Conservation (phyloP, 192 early-diverging fungal genomes). For the Endogone sp. region DNA sequence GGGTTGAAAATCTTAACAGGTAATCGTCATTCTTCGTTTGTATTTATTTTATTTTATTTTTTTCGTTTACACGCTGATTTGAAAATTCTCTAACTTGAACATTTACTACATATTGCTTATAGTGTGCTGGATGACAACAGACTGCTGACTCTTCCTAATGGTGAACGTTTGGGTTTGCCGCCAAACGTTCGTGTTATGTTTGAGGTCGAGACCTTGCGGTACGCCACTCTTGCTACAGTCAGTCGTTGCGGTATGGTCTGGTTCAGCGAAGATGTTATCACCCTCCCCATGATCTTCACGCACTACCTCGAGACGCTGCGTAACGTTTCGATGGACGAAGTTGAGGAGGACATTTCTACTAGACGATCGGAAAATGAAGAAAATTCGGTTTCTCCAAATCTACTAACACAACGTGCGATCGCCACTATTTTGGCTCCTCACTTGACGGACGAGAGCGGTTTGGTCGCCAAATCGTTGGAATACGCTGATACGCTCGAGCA, state of each 20-base stretch:
- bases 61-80: neutral
- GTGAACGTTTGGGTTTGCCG: constrained; percentile 93
- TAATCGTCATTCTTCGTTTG: constrained; percentile 2
- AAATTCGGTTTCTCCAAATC: constrained; percentile 41
- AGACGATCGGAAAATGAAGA: constrained; percentile 40
- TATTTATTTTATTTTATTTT: constrained; percentile 5
- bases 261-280: constrained; percentile 93
- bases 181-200: constrained; percentile 98
- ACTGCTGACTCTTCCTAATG: constrained; percentile 95
- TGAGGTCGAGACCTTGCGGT: constrained; percentile 97
- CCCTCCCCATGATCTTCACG: constrained; percentile 68
- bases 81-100: neutral
- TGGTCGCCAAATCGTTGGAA: constrained; percentile 70
- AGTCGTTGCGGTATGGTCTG: constrained; percentile 99
- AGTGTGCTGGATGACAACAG: constrained; percentile 98
- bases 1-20: constrained; percentile 98
- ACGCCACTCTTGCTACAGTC: constrained; percentile 97
- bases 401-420: constrained; percentile 73
- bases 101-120: constrained; percentile 1
- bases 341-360: constrained; percentile 59
- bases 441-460: constrained; percentile 62
- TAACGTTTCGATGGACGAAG: constrained; percentile 71
- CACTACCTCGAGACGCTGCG: constrained; percentile 83
- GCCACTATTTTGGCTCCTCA: constrained; percentile 68
- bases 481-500: constrained; percentile 77